These are phyloP conservation scores for Fomitopsis betulina DNA, from an alignment of 1,284 basidiomycete genomes.

Conservation along the genomic window DNA sequence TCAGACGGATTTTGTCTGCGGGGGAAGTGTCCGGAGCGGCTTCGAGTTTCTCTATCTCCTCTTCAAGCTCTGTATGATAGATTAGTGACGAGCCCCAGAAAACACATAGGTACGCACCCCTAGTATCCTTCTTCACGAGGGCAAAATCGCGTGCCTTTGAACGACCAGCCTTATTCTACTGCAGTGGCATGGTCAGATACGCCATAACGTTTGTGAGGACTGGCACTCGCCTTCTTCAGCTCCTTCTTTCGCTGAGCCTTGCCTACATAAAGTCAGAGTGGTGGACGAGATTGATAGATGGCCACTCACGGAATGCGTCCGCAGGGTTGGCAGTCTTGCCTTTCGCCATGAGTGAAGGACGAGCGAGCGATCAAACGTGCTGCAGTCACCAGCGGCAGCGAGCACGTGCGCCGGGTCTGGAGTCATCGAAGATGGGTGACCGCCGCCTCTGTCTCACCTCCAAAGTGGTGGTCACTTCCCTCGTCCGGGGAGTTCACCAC, in stretches of 20 bases:
- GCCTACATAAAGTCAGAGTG: constrained; percentile 39
- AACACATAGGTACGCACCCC: constrained; percentile 38
- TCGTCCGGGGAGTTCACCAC: constrained; percentile 20
- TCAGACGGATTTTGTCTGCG: constrained; percentile 51
- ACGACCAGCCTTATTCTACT: constrained; percentile 86
- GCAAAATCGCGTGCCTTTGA: constrained; percentile 77
- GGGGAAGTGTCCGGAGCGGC: constrained; percentile 36
- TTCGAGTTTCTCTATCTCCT: constrained; percentile 65
- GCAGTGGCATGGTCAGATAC: constrained; percentile 19
- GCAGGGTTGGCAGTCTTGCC: constrained; percentile 80
- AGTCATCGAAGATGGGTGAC: constrained; percentile 22
- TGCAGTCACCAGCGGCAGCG: constrained; percentile 8
- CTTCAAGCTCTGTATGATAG: constrained; percentile 54
- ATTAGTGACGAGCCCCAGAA: not conserved
- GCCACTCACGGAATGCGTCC: constrained; percentile 69
- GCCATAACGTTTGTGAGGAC: not conserved
- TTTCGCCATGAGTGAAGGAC: constrained; percentile 60
- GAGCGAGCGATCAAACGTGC: not conserved
- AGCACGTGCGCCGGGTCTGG: constrained; percentile 26
- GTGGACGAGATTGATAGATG: not conserved
- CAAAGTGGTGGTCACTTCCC: constrained; percentile 20
- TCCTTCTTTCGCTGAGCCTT: constrained; percentile 88
- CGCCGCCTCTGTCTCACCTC: not conserved
- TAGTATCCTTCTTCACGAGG: constrained; percentile 85
- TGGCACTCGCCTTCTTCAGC: constrained; percentile 79